phyloP scores from a whole-genome alignment of 768 basidiomycete species.

The Hortiboletus campestris region DNA sequence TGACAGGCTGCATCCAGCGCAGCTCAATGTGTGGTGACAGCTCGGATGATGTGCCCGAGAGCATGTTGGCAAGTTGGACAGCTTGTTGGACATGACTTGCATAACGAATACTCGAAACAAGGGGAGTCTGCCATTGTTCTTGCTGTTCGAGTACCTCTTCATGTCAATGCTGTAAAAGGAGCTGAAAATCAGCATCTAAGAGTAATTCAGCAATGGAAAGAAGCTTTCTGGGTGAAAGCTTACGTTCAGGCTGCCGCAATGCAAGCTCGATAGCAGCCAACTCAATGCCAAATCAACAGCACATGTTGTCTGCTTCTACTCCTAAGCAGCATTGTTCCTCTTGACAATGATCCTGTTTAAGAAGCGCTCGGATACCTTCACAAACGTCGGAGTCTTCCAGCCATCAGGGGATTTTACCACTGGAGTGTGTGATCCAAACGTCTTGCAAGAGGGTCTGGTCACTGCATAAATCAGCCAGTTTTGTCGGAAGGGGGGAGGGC shows the following conservation, averaged over 20 bases:
- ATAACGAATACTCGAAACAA: background rate
- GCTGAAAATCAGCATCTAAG: background rate
- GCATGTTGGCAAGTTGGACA: no score
- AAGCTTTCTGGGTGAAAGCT: background rate
- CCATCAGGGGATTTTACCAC: conserved; percentile 24
- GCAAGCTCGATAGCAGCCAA: background rate
- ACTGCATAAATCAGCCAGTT: conserved; percentile 19
- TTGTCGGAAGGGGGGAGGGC: conserved; percentile 31
- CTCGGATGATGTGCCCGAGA: no score
- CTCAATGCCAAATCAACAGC: conserved; percentile 30
- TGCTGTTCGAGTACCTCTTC: background rate
- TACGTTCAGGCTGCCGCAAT: background rate
- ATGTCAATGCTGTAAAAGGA: background rate
- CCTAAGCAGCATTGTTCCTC: conserved; percentile 32
- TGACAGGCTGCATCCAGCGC: no score
- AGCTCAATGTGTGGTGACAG: no score
- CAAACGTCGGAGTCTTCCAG: conserved; percentile 32
- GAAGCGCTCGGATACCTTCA: conserved; percentile 32
- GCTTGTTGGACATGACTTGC: background rate
- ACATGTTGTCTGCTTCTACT: conserved; percentile 35
- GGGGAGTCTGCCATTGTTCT: background rate
- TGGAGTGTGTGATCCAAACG: conserved; percentile 9
- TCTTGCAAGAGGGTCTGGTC: conserved; percentile 34
- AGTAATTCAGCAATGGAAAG: no score
- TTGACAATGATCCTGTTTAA: conserved; percentile 26